phyloP scores from a whole-genome alignment of 2,329 filamentous ascomycete species.

The Dactylonectria estremocensis region DNA sequence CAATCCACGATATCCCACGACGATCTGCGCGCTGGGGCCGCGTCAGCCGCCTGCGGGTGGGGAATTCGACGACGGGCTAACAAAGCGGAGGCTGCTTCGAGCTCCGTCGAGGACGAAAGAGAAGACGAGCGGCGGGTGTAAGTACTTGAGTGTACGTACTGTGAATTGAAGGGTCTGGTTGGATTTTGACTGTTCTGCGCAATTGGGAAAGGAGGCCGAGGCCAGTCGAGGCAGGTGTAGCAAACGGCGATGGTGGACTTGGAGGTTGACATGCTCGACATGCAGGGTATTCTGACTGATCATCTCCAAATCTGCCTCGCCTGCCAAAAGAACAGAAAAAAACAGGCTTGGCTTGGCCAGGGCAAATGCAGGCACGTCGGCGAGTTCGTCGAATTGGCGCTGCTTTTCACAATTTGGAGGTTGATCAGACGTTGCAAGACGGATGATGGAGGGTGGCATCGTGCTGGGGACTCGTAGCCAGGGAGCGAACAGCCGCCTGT shows the following conservation, averaged over 20 bases:
- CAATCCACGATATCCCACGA: not conserved
- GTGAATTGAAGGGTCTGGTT: not conserved
- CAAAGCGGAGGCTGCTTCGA: not conserved
- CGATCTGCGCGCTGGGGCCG: not conserved
- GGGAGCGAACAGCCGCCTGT: not conserved
- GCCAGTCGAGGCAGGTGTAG: not conserved
- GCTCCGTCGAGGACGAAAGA: not conserved
- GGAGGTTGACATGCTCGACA: not conserved
- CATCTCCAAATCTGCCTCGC: no score
- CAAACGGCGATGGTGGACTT: not conserved
- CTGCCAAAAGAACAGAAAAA: not conserved
- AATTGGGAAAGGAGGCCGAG: not conserved
- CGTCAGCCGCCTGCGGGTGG: not conserved
- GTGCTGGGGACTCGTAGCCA: no score
- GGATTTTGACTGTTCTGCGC: not conserved
- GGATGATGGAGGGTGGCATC: not conserved
- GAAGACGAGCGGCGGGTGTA: not conserved
- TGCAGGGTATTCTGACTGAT: not conserved
- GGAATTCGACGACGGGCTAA: not conserved
- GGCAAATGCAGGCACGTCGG: not conserved
- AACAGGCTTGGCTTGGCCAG: not conserved
- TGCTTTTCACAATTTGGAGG: no score
- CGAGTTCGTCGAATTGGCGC: no score
- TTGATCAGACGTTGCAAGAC: not conserved
- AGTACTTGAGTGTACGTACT: not conserved